Evolutionary conservation across 495 filamentous ascomycete genomes (phyloP).

Genomic region (Amniculicola lignicola): DNA sequence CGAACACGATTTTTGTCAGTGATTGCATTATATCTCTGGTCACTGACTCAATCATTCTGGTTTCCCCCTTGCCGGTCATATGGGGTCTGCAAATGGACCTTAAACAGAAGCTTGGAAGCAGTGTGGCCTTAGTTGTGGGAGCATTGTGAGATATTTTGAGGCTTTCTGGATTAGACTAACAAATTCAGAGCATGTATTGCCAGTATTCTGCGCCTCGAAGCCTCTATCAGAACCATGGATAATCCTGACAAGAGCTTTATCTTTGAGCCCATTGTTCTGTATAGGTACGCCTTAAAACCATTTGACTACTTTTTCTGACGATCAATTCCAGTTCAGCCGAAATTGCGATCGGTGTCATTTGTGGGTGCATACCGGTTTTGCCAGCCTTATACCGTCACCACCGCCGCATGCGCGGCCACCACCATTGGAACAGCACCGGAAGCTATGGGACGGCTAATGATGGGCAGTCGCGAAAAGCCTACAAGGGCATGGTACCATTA

Average conservation of each 20-base stretch:
- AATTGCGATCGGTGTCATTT: conserved; percentile 7
- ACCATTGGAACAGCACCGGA: not conserved
- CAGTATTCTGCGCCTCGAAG: conserved; percentile 5
- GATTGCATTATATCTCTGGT: not conserved
- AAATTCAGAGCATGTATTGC: conserved; percentile 1
- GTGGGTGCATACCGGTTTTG: conserved; percentile 3
- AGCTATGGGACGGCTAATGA: not conserved
- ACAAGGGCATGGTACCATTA: not conserved
- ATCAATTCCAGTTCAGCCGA: not conserved
- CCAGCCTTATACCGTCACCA: conserved; percentile 2
- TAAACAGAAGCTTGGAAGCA: conserved; percentile 1
- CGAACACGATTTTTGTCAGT: not conserved
- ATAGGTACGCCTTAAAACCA: not conserved
- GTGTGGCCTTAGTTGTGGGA: not conserved
- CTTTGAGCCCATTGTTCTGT: not conserved
- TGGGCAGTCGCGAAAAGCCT: not conserved
- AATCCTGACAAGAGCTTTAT: not conserved
- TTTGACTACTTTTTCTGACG: not conserved
- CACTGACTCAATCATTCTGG: conserved; percentile 3
- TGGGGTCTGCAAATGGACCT: conserved; percentile 2
- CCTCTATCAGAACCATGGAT: not conserved
- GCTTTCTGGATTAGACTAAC: too few relatives aligned
- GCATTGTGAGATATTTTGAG: not conserved
- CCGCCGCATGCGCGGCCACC: not conserved
- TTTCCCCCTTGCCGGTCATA: not conserved